Evolutionary conservation across 306 rosid genomes (phyloP), one percentile per base, ranked within the genome.

Genomic region (Lablab purpureus): DNA sequence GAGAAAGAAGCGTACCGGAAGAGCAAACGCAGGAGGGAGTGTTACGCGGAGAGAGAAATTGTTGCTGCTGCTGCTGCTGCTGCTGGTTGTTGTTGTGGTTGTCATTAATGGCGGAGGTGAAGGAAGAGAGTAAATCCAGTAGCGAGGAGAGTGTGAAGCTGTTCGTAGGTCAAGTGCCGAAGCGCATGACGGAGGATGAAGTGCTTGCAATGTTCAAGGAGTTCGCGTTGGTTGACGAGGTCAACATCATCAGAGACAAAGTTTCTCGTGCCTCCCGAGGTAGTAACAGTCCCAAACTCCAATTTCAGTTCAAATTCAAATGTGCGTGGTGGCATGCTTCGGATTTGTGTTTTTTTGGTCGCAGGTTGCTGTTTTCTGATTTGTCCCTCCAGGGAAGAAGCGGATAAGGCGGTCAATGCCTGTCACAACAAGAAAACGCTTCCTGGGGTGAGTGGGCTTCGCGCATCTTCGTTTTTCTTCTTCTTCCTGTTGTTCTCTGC

Each of bases 121-220:
- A 86, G 88, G 90, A 88, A 75, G 98, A 95, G 92, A 81, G 93
- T 27, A 82, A 80, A 72, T 78, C 90, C 64, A 85, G 86, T 32
- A 30, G 68, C 81, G 97, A 96, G 65, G 98, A 96, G 70, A 88
- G 96, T 86, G 99, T 96, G 89, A 96, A 96, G 82, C 93, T 96
- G 60, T 96, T 96, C 76, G 99, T 93, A 0, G 99, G 99, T 25
- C 99, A 96, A 87, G 99, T 96, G 41, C 99, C 99, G 63, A 96
- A 96, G 87, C 89, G 88, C 83, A 90, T 93, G 96, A 87, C 91
- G 40, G 99, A 96, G 87, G 86, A 85, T 54, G 96, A 96, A 64
- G 91, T 96, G 15, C 92, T 96, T 12, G 76, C 88, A 91, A 90
- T 93, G 99, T 93, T 96, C 87, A 75, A 89, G 58, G 98, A 96